These are phyloP conservation scores for Pythium aquatile DNA, from an alignment of 352 stramenopile genomes.

Conservation along the genomic window DNA sequence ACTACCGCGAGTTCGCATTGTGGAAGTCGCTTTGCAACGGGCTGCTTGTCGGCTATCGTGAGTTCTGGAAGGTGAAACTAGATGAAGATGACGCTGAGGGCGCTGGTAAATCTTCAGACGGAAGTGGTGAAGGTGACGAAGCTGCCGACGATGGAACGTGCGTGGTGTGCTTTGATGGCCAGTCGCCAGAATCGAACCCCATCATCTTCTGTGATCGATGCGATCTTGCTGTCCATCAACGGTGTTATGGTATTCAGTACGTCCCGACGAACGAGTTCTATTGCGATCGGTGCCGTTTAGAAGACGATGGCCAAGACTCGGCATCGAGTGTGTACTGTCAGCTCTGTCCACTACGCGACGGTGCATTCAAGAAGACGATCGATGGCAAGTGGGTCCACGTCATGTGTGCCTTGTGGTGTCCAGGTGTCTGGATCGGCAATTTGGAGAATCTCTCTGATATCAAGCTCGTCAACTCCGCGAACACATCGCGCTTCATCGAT, in stretches of 20 bases:
- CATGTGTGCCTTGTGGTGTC: conserved; percentile 87
- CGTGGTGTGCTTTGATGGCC: conserved; percentile 88
- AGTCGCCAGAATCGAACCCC: conserved; percentile 83
- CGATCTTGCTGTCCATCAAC: conserved; percentile 87
- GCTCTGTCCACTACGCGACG: conserved; percentile 80
- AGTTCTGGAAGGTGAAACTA: conserved; percentile 24
- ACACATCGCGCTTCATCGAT: conserved; percentile 54
- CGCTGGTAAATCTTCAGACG: conserved; percentile 27
- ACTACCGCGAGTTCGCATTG: conserved; percentile 71
- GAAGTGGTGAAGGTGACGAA: conserved; percentile 29
- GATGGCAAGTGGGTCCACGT: conserved; percentile 89
- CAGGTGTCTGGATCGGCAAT: conserved; percentile 85
- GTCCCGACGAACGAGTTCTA: conserved; percentile 87
- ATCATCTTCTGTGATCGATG: conserved; percentile 91
- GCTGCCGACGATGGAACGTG: conserved; percentile 83
- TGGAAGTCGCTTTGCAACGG: conserved; percentile 80
- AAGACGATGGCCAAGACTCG: conserved; percentile 52
- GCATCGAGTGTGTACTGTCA: conserved; percentile 72
- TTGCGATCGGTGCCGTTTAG: conserved; percentile 78
- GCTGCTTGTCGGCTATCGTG: conserved; percentile 59
- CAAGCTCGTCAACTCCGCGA: conserved; percentile 47
- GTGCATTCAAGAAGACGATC: conserved; percentile 84
- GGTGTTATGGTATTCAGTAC: conserved; percentile 85
- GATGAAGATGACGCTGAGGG: conserved; percentile 16
- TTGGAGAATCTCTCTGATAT: conserved; percentile 77